Evolutionary conservation across 805 yeast species (phyloP).

Genomic region (Blastobotrys terrestris): DNA sequence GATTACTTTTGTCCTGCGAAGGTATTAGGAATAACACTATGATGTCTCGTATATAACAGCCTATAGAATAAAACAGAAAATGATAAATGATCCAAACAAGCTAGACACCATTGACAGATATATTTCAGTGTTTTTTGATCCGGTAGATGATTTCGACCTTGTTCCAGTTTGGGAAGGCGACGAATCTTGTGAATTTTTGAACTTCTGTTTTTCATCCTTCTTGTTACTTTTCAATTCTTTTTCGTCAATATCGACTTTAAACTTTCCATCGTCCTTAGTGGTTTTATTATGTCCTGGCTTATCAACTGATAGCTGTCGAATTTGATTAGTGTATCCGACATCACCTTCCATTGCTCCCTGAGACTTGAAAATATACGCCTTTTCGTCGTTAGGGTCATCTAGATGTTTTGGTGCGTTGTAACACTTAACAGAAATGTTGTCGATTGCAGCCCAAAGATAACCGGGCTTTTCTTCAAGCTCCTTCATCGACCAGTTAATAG

Average conservation of each 20-base stretch:
- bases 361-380: slow-evolving; percentile 50
- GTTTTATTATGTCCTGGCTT: not conserved
- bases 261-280: not conserved
- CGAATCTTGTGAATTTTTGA: no score
- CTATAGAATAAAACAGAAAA: not conserved
- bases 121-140: not conserved
- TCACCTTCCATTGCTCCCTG: slow-evolving; percentile 38
- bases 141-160: not conserved
- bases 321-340: slow-evolving; percentile 56
- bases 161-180: not conserved
- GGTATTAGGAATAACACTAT: no score
- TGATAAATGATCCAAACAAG: not conserved
- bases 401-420: slow-evolving; percentile 60
- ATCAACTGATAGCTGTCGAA: slow-evolving; percentile 11
- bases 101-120: not conserved
- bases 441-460: slow-evolving; percentile 64
- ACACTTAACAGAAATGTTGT: slow-evolving; percentile 56
- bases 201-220: not conserved
- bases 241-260: not conserved
- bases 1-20: no score
- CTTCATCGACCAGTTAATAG: slow-evolving; percentile 68
- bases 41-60: no score
- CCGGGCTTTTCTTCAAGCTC: slow-evolving; percentile 65
- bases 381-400: slow-evolving; percentile 40
- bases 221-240: not conserved